Evolutionary conservation across 1,284 basidiomycete genomes (phyloP).

Genomic region (Trametes polyzona): DNA sequence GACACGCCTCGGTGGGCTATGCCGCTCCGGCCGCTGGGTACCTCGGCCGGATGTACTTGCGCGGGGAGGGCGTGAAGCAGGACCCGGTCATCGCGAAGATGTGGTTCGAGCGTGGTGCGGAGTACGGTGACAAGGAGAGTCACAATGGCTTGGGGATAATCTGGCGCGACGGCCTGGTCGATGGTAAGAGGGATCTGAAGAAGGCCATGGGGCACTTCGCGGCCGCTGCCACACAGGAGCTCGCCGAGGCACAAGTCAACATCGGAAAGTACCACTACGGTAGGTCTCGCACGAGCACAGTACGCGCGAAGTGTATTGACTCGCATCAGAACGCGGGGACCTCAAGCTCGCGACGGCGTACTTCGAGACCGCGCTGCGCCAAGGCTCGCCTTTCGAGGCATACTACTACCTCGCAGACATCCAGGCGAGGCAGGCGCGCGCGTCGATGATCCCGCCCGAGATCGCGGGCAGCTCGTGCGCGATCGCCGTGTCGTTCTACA

Average conservation of each 20-base stretch:
- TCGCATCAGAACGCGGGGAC: constrained; percentile 62
- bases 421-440: constrained; percentile 63
- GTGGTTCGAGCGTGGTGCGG: constrained; percentile 92
- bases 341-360: constrained; percentile 64
- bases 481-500: constrained; percentile 88
- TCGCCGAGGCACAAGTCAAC: constrained; percentile 91
- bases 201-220: constrained; percentile 75
- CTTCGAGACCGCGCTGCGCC: constrained; percentile 82
- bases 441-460: constrained; percentile 44
- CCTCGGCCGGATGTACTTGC: constrained; percentile 90
- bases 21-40: constrained; percentile 84
- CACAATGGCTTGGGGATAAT: constrained; percentile 92
- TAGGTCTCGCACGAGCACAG: constrained; percentile 41
- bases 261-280: constrained; percentile 85
- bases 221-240: constrained; percentile 82
- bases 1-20: constrained; percentile 61
- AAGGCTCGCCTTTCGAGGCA: constrained; percentile 90
- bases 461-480: constrained; percentile 74
- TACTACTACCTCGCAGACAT: constrained; percentile 90
- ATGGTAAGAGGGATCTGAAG: constrained; percentile 67
- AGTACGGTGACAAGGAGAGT: constrained; percentile 84
- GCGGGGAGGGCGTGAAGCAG: constrained; percentile 89
- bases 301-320: background rate
- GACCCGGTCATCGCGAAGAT: constrained; percentile 83
- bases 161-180: constrained; percentile 83